These are phyloP conservation scores for Tilletia walkeri DNA, from an alignment of 1,284 basidiomycete species.

Conservation along the genomic window DNA sequence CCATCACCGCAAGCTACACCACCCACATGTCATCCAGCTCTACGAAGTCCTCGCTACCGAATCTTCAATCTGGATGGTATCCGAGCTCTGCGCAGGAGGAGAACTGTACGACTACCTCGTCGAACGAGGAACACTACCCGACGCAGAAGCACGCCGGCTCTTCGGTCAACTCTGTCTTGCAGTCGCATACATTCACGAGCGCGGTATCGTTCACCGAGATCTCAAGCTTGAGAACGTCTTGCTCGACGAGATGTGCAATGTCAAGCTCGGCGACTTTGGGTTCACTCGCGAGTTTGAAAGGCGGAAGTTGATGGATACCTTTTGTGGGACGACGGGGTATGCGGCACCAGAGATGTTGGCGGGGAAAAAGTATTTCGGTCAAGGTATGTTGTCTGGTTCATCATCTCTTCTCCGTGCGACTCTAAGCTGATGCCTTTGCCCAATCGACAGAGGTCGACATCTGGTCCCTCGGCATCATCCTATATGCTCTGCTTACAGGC, in stretches of 20 bases:
- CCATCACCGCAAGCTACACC: conserved; percentile 92
- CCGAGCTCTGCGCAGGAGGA: conserved; percentile 91
- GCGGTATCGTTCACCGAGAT: conserved; percentile 59
- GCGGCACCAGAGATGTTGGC: conserved; percentile 92
- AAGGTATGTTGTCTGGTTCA: conserved; percentile 63
- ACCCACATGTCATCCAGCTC: conserved; percentile 89
- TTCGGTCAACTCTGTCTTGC: conserved; percentile 58
- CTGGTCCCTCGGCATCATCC: conserved; percentile 93
- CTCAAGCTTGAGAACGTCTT: conserved; percentile 63
- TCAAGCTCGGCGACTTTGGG: conserved; percentile 82
- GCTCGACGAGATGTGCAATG: conserved; percentile 57
- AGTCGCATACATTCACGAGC: conserved; percentile 57
- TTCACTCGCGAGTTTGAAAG: conserved; percentile 91
- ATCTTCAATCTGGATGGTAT: conserved; percentile 90
- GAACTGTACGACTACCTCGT: conserved; percentile 60
- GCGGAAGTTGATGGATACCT: conserved; percentile 82
- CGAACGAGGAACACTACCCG: conserved; percentile 52
- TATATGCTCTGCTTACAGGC: conserved; percentile 89
- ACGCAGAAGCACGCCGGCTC: conserved; percentile 53
- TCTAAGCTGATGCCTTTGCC: too few species aligned
- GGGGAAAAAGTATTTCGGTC: conserved; percentile 83
- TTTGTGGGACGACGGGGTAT: conserved; percentile 93
- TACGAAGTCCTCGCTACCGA: conserved; percentile 98
- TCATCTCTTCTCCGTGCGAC: not conserved
- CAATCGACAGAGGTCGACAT: conserved; percentile 77